A percentile compares a stretch with the other conserved stretches of the same genome.
phyloP scores from a whole-genome alignment of 2,329 filamentous ascomycete genomes.

The Alternaria brassicae region DNA sequence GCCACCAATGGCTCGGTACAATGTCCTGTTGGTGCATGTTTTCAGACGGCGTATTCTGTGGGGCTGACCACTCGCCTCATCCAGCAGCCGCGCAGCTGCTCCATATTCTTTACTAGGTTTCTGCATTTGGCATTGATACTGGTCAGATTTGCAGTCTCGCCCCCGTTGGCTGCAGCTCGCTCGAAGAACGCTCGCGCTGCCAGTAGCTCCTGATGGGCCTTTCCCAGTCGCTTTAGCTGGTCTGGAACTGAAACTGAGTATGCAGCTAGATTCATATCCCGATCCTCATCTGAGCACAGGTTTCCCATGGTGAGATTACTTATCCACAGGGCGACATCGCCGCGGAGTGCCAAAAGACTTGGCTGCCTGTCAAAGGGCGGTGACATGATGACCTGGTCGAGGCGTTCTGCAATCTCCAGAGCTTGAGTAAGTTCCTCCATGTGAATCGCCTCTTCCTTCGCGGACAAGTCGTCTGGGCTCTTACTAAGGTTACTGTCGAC shows the following conservation, averaged over 20 bases:
- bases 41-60: background rate
- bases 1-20: background rate
- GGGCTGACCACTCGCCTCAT: background rate
- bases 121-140: slow-evolving; percentile 27
- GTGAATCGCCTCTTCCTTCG: slow-evolving; percentile 50
- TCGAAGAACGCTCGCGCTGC: slow-evolving; percentile 33
- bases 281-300: slow-evolving; percentile 22
- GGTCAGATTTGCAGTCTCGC: slow-evolving; percentile 21
- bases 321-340: slow-evolving; percentile 76
- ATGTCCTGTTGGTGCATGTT: background rate
- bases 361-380: slow-evolving; percentile 73
- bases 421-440: slow-evolving; percentile 65
- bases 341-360: slow-evolving; percentile 73
- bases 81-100: background rate
- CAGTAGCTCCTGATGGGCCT: slow-evolving; percentile 31
- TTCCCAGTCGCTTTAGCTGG: slow-evolving; percentile 20
- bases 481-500: slow-evolving; percentile 14
- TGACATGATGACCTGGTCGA: slow-evolving; percentile 74
- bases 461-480: slow-evolving; percentile 11
- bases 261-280: slow-evolving; percentile 17
- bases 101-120: slow-evolving; percentile 2
- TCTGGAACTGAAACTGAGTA: slow-evolving; percentile 12
- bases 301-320: slow-evolving; percentile 67
- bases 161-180: slow-evolving; percentile 33
- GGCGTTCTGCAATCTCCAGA: slow-evolving; percentile 67